phyloP scores from a whole-genome alignment of 208 protist species.

The Acanthamoeba healyi region DNA sequence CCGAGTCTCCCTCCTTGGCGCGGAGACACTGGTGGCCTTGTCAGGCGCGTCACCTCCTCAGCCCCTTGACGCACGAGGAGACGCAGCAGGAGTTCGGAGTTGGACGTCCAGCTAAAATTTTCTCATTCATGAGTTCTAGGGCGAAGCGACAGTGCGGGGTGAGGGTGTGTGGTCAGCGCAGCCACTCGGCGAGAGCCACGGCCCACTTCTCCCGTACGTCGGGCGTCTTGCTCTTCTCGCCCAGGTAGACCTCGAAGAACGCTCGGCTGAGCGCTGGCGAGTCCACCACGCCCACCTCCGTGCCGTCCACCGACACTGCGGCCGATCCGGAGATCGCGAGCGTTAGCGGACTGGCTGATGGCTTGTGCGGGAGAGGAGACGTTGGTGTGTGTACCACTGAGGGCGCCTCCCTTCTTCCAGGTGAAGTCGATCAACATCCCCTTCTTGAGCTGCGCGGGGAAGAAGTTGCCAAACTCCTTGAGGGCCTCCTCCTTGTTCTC shows the following conservation, averaged over 20 bases:
- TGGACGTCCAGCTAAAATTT: too few species aligned
- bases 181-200: background rate
- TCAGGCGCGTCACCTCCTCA: too few species aligned
- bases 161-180: background rate
- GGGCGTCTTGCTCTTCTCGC: constrained; percentile 31
- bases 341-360: too few species aligned
- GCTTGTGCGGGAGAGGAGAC: background rate
- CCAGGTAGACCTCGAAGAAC: constrained; percentile 68
- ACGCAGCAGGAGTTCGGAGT: too few species aligned
- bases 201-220: constrained; percentile 59
- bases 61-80: too few species aligned
- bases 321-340: too few species aligned
- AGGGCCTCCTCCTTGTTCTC: constrained; percentile 59
- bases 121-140: background rate
- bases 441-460: constrained; percentile 61
- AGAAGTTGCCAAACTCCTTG: constrained; percentile 33
- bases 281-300: constrained; percentile 13
- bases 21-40: too few species aligned
- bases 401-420: constrained; percentile 9
- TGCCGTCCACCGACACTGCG: constrained; percentile 43
- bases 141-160: too few species aligned
- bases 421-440: constrained; percentile 63
- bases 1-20: too few species aligned
- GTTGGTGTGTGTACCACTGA: background rate
- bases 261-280: constrained; percentile 46